These are phyloP conservation scores for Phytophthora megakarya DNA, from an alignment of 352 stramenopile species.

Conservation along the genomic window DNA sequence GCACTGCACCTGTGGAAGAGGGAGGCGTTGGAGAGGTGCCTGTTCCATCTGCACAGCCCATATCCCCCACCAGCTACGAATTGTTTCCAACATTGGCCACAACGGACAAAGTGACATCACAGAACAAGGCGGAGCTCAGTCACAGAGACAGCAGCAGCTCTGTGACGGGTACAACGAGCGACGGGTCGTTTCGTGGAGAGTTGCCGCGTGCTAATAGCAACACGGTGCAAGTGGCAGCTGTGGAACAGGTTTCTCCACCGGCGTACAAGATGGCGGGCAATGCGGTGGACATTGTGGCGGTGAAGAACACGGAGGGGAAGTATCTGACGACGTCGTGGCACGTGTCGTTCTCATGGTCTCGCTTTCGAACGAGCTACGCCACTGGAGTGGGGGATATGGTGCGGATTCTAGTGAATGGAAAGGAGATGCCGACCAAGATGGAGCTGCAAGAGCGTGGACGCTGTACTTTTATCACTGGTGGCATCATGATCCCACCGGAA, in stretches of 20 bases:
- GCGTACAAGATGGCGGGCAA: conserved; percentile 78
- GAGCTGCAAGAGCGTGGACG: conserved; percentile 67
- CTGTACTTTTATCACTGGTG: conserved; percentile 69
- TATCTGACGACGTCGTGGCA: conserved; percentile 79
- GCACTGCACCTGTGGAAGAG: conserved; percentile 38
- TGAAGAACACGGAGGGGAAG: conserved; percentile 59
- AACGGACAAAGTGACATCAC: conserved; percentile 16
- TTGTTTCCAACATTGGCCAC: conserved; percentile 42
- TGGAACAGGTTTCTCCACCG: conserved; percentile 24
- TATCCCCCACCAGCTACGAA: conserved; percentile 43
- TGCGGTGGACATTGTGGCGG: conserved; percentile 79
- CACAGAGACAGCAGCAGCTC: conserved; percentile 27
- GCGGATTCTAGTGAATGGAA: conserved; percentile 76
- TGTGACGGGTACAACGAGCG: conserved; percentile 7
- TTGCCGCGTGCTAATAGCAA: conserved; percentile 24
- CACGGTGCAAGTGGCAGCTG: conserved; percentile 6
- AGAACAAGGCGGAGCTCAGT: conserved; percentile 31
- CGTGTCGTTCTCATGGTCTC: conserved; percentile 75
- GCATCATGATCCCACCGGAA: conserved; percentile 56
- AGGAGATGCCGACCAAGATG: conserved; percentile 81
- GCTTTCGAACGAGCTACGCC: conserved; percentile 61
- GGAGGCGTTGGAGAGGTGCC: conserved; percentile 34
- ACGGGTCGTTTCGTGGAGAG: conserved; percentile 15
- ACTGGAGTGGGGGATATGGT: conserved; percentile 76
- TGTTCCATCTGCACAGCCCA: conserved; percentile 11